Conservation (phyloP, 2,329 filamentous ascomycete species). For the Davidsoniella eucalypti region DNA sequence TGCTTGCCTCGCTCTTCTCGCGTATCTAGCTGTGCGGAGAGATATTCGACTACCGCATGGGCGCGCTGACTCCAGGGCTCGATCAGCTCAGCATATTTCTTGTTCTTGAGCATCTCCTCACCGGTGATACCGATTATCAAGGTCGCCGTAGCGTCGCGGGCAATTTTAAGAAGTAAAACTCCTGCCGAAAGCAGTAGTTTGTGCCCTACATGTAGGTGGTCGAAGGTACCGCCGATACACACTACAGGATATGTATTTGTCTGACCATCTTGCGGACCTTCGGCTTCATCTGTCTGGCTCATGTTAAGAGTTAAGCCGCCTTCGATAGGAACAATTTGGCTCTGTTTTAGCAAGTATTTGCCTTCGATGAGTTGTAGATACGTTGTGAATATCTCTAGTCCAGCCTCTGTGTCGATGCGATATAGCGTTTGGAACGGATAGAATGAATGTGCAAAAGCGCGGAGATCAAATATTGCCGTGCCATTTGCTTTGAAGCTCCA, state of each 20-base stretch:
- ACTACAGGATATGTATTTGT: slow-evolving; percentile 25
- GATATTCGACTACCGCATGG: slow-evolving; percentile 45
- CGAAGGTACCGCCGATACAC: slow-evolving; percentile 84
- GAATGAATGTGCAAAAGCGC: slow-evolving; percentile 34
- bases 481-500: slow-evolving; percentile 27
- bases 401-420: slow-evolving; percentile 46
- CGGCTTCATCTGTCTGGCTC: background rate
- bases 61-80: slow-evolving; percentile 68
- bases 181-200: slow-evolving; percentile 91
- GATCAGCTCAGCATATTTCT: slow-evolving; percentile 69
- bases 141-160: slow-evolving; percentile 24
- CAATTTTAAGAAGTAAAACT: slow-evolving; percentile 43
- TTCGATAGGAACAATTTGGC: slow-evolving; percentile 34
- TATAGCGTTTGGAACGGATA: slow-evolving; percentile 50
- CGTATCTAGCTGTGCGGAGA: slow-evolving; percentile 18
- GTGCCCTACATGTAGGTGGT: slow-evolving; percentile 88
- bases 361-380: slow-evolving; percentile 33
- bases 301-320: slow-evolving; percentile 27
- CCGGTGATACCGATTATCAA: slow-evolving; percentile 80
- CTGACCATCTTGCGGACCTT: background rate
- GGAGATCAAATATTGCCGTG: slow-evolving; percentile 32
- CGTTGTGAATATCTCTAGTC: slow-evolving; percentile 37
- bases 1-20: slow-evolving; percentile 7
- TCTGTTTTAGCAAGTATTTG: slow-evolving; percentile 29
- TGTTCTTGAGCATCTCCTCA: slow-evolving; percentile 71